Base-by-base conservation (phyloP, 208 protist genomes). In the Polymyxa betae region DNA sequence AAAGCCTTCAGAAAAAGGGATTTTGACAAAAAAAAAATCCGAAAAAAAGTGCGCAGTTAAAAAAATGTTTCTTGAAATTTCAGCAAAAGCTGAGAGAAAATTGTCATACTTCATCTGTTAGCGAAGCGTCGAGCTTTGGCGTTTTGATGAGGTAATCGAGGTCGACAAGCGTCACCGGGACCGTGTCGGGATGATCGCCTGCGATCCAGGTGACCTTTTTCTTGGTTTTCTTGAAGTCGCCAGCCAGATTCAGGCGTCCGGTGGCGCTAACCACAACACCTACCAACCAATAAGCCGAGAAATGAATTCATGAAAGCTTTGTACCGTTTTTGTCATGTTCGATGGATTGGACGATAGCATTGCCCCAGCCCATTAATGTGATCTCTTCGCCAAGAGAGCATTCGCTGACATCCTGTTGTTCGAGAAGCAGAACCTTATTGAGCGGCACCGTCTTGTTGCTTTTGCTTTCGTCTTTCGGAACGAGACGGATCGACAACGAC, bases 391-490 rank as follows among this genome's bases (percentile, higher is more conserved):
- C 29, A 16, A 29, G 54, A 16, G 16, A 16, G 54, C 16, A 32
- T 32, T 16, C 54, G 20, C 16, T 66, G 16, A 29, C 54, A 66
- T 66, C 54, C 29, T 66, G 20, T 66, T 66, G 54, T 29, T 66
- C 54, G 54, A 66, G 54, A 29, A 66, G 54, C 20, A 66, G 20
- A 29, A 66, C 54, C 54, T 66, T 66, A 16, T 16, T 32, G 20
- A 66, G 54, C 54, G 54, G 54, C 54, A 66, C 54, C 20, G 54
- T 16, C 54, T 66, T 66, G 20, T 66, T 29, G 20, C 54, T 29
- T 66, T 66, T 66, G 54, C 54, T 66, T 29, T 16, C 54, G 54
- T 66, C 54, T 66, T 66, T 66, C 16, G 54, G 54, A 66, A 66
- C 54, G 54, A 32, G 29, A 32, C 54, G 54, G 16, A 66, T 29